Evolutionary conservation across 2,329 filamentous ascomycete species (phyloP).

Genomic region (Colletotrichum tropicicola): DNA sequence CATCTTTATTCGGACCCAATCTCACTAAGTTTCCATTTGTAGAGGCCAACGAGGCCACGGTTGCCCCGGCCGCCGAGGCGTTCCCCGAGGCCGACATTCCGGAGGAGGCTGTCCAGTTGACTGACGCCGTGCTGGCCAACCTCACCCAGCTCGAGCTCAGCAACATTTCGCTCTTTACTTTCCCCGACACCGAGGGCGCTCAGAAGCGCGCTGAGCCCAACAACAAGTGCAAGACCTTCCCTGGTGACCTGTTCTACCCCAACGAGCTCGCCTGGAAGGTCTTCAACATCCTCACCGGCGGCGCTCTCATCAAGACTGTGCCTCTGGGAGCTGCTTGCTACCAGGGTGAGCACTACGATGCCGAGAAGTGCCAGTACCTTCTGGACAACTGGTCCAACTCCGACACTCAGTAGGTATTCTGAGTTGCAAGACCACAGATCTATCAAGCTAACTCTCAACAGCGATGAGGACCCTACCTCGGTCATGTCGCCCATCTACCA

Average conservation of each 20-base stretch:
- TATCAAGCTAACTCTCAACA: conserved; percentile 27
- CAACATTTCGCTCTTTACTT: conserved; percentile 43
- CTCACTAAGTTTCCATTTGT: not conserved
- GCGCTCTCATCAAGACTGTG: conserved; percentile 41
- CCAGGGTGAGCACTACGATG: conserved; percentile 36
- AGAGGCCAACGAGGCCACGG: conserved; percentile 30
- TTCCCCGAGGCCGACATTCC: conserved; percentile 18
- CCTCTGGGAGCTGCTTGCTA: conserved; percentile 45
- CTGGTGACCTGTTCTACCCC: conserved; percentile 40
- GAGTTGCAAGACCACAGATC: not conserved
- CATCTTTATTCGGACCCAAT: too few species aligned
- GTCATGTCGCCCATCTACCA: conserved; percentile 51
- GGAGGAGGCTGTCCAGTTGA: conserved; percentile 41
- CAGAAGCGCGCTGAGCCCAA: conserved; percentile 30
- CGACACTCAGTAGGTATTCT: conserved; percentile 32
- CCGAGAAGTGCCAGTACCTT: conserved; percentile 37
- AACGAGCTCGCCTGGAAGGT: conserved; percentile 38
- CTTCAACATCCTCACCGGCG: conserved; percentile 44
- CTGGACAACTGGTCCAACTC: conserved; percentile 38
- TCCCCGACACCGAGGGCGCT: conserved; percentile 32
- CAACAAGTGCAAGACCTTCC: conserved; percentile 43
- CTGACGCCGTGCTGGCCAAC: conserved; percentile 42
- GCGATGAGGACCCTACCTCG: conserved; percentile 47
- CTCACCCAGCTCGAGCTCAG: conserved; percentile 40
- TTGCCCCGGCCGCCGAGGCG: conserved; percentile 33